Conservation (phyloP, 2,329 filamentous ascomycete genomes). For the Trichoderma atrobrunneum region DNA sequence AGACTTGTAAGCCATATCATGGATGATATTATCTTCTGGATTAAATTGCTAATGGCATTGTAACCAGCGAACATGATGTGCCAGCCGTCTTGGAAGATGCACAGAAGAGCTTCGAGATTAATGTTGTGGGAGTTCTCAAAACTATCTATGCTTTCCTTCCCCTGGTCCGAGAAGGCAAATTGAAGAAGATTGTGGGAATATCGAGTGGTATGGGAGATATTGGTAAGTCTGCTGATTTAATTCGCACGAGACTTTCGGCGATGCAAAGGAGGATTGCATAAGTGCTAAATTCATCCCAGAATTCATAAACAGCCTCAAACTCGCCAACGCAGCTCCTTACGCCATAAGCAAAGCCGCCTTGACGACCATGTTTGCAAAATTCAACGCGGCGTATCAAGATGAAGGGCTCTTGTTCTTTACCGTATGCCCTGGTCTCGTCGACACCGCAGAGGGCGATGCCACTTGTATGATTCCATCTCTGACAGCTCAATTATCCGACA, state of each 20-base stretch:
- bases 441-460: neutral
- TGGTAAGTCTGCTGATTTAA: neutral
- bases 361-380: neutral
- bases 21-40: neutral
- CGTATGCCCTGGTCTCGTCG: neutral
- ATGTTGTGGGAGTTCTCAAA: neutral
- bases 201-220: neutral
- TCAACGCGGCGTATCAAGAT: neutral
- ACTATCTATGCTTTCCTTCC: neutral
- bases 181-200: neutral
- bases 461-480: neutral
- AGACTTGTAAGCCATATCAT: neutral
- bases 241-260: too few relatives aligned
- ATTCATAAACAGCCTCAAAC: neutral
- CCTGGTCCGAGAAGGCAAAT: neutral
- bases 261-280: accelerated
- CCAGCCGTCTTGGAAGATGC: neutral
- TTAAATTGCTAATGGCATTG: neutral
- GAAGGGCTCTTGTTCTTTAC: neutral
- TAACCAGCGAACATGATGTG: neutral
- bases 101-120: neutral
- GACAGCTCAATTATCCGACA: neutral
- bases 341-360: neutral
- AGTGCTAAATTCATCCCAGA: neutral
- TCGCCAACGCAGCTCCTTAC: neutral